Evolutionary conservation across 108 stramenopile genomes (phyloP), one percentile per base, ranked within the genome.

Genomic region (Aurantiochytrium sp.): DNA sequence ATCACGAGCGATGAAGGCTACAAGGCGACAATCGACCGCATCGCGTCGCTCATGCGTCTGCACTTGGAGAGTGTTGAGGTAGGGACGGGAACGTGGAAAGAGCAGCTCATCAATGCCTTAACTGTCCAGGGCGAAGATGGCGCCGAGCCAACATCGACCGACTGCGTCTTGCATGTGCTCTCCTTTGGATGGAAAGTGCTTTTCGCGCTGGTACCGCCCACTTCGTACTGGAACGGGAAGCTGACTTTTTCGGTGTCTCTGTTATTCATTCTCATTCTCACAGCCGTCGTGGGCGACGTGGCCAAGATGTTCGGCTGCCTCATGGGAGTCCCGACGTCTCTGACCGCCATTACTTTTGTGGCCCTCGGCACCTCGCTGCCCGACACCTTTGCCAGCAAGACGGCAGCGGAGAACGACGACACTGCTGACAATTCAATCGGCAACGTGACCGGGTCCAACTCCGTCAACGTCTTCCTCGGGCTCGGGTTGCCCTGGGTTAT

Each of bases 381-480:
- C 45, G 91, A 91, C 58, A 90, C 91, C 69, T 91, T 91, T 42
- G 91, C 91, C 19, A 89, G 89, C 25, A 91, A 91, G 45, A 45
- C 59, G n/a, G 91, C 91, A 5, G 90, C 90, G 5, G 47, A 58
- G 44, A 60, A 60, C 45, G 91, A 92, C 44, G 45, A 59, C 53
- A 83, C 59, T 10, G 91, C 91, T 5, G 91, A 92, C 90, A 69
- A 88, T 19, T 69, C 90, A 28, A 76, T 92, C 47, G 91, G 91
- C 35, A 92, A 92, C 59, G 73, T 92, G 72, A 92, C 91, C 1
- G 91, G 91, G 5, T 73, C 72, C 44, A 92, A 92, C 73, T 60
- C 88, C n/a, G 91, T 92, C 29, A 92, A 92, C 58, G 91, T 92
- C 25, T 92, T 92, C 76, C 73, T 92, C 10, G 91, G 91, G 0